These are phyloP conservation scores for Aspergillus bridgeri DNA, from an alignment of 495 filamentous ascomycete genomes.

Conservation along the genomic window DNA sequence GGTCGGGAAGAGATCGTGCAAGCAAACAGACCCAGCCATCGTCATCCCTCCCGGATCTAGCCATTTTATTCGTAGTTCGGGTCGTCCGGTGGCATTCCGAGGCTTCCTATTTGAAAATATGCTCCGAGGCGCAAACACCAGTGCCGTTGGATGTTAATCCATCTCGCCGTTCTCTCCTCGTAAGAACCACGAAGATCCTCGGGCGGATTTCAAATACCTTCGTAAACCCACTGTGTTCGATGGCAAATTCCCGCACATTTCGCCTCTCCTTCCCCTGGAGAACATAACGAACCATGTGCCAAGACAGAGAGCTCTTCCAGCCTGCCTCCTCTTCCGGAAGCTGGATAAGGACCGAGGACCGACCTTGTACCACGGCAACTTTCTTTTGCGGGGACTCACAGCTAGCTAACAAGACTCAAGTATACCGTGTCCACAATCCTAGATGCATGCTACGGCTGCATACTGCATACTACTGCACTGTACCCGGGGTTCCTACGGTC, in stretches of 20 bases:
- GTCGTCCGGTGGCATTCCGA: not conserved
- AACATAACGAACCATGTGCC: not conserved
- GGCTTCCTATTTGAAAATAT: not conserved
- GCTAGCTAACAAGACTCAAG: not conserved
- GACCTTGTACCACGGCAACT: not conserved
- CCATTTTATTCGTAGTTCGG: not conserved
- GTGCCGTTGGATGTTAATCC: not conserved
- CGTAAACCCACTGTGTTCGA: not conserved
- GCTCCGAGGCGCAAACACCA: not conserved
- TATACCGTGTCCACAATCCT: not conserved
- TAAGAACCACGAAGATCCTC: too few relatives aligned
- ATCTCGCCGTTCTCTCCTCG: too few relatives aligned
- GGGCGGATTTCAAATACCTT: not conserved
- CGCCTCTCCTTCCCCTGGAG: too few relatives aligned
- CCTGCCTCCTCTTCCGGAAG: not conserved
- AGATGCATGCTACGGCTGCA: not conserved
- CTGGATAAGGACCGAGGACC: conserved; percentile 2
- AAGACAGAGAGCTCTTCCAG: not conserved
- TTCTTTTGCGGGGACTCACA: not conserved
- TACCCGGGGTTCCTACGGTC: not conserved
- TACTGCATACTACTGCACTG: not conserved
- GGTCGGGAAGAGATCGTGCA: not conserved
- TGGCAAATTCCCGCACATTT: too few relatives aligned
- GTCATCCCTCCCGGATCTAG: not conserved
- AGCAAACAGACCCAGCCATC: not conserved